Evolutionary conservation across 257 asterid genomes (phyloP).

Genomic region (Nicotiana benthamiana): DNA sequence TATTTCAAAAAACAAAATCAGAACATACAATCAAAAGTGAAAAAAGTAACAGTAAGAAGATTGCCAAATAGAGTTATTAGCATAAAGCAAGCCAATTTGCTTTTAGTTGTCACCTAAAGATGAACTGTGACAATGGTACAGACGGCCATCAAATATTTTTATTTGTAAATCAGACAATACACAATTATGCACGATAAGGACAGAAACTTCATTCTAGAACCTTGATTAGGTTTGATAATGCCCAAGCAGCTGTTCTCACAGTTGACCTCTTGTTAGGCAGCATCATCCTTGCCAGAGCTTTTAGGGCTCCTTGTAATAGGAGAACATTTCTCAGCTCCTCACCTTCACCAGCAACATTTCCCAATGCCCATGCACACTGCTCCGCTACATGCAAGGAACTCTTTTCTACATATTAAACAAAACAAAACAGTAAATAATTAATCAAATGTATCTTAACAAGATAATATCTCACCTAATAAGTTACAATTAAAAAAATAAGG

Average conservation of each 20-base stretch:
- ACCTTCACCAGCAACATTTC: conserved; percentile 98
- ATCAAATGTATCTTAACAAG: neutral
- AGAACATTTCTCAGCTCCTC: conserved; percentile 71
- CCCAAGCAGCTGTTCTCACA: conserved; percentile 99
- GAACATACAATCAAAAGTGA: neutral
- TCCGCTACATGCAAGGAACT: conserved; percentile 84
- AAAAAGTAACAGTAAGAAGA: neutral
- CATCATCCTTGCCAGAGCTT: conserved; percentile 87
- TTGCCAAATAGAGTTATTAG: neutral
- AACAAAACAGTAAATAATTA: neutral
- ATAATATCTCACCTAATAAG: neutral
- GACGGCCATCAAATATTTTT: neutral
- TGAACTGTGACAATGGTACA: neutral
- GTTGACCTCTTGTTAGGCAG: conserved; percentile 87
- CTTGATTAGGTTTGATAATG: conserved; percentile 91
- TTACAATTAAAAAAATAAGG: too few relatives aligned
- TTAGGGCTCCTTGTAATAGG: conserved; percentile 87
- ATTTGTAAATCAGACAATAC: neutral
- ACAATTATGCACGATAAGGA: neutral
- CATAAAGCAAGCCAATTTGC: neutral
- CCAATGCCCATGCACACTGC: conserved; percentile 99
- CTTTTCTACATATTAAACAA: conserved; percentile 41
- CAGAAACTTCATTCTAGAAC: conserved; percentile 24
- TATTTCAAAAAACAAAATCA: neutral
- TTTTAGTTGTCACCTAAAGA: neutral